Evolutionary conservation across 768 basidiomycete genomes (phyloP).

Genomic region (Tulasnella calospora): DNA sequence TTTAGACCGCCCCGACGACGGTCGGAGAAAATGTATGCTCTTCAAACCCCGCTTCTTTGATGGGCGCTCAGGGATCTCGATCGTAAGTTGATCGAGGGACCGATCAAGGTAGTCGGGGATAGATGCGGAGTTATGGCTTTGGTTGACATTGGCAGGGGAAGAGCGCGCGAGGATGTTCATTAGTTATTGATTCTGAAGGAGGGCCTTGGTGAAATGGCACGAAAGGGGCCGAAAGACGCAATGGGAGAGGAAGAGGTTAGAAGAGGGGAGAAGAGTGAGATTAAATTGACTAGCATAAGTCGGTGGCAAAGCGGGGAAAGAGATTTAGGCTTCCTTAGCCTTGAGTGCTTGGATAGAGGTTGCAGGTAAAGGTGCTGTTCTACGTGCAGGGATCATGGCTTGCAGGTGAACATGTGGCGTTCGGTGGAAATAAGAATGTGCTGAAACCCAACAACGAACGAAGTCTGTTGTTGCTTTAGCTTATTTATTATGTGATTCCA

Average conservation of each 20-base stretch:
- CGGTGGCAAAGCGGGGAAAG: not conserved
- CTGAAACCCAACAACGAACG: not conserved
- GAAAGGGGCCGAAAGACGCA: not conserved
- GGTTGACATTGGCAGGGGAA: not conserved
- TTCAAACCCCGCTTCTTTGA: not conserved
- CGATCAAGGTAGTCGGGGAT: not conserved
- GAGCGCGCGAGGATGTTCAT: not conserved
- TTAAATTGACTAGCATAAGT: not conserved
- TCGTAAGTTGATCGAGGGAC: not conserved
- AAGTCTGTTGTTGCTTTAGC: not conserved
- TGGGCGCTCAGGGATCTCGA: not conserved
- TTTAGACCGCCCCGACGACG: not conserved
- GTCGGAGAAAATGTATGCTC: not conserved
- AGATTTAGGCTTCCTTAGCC: not conserved
- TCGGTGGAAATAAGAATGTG: not conserved
- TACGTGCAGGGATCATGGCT: not conserved
- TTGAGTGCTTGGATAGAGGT: not conserved
- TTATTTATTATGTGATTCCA: not conserved
- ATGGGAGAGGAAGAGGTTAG: too few species aligned
- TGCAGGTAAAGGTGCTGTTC: not conserved
- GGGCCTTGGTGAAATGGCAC: not conserved
- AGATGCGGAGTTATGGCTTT: not conserved
- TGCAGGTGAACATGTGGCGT: not conserved
- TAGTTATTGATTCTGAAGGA: not conserved
- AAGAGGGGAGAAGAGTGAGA: not conserved